These are phyloP conservation scores for Vickermania ingenoplastis DNA, from an alignment of 208 protist genomes.

Conservation along the genomic window DNA sequence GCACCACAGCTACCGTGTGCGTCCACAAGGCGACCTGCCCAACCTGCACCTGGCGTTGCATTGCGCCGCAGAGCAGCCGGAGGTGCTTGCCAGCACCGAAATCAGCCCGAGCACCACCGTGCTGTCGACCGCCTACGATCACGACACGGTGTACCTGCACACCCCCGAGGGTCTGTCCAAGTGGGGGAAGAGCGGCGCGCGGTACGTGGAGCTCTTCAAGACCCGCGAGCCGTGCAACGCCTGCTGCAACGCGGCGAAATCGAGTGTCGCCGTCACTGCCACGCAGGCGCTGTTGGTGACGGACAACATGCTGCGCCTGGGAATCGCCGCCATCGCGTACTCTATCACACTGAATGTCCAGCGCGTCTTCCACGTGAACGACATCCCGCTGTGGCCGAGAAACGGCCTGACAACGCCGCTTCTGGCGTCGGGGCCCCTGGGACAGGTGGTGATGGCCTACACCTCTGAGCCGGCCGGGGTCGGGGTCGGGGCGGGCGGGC, in stretches of 20 bases:
- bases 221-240: slow-evolving; percentile 39
- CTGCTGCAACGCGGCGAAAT: slow-evolving; percentile 34
- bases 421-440: slow-evolving; percentile 32
- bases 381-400: slow-evolving; percentile 20
- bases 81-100: slow-evolving; percentile 29
- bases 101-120: slow-evolving; percentile 27
- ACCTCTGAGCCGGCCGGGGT: slow-evolving; percentile 5
- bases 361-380: slow-evolving; percentile 31
- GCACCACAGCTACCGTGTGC: slow-evolving; percentile 23
- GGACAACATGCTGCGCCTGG: slow-evolving; percentile 48
- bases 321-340: slow-evolving; percentile 55
- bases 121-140: slow-evolving; percentile 53
- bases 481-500: background rate
- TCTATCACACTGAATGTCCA: slow-evolving; percentile 35
- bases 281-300: slow-evolving; percentile 57
- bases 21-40: slow-evolving; percentile 33
- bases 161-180: slow-evolving; percentile 42
- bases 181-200: slow-evolving; percentile 28
- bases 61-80: slow-evolving; percentile 36
- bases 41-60: slow-evolving; percentile 41
- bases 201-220: slow-evolving; percentile 28
- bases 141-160: slow-evolving; percentile 49
- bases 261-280: slow-evolving; percentile 54
- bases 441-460: slow-evolving; percentile 47
- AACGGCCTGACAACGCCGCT: slow-evolving; percentile 12